Evolutionary conservation across 257 asterid species (phyloP), one percentile per base, ranked within the genome.

Genomic region (Prunella vulgaris): DNA sequence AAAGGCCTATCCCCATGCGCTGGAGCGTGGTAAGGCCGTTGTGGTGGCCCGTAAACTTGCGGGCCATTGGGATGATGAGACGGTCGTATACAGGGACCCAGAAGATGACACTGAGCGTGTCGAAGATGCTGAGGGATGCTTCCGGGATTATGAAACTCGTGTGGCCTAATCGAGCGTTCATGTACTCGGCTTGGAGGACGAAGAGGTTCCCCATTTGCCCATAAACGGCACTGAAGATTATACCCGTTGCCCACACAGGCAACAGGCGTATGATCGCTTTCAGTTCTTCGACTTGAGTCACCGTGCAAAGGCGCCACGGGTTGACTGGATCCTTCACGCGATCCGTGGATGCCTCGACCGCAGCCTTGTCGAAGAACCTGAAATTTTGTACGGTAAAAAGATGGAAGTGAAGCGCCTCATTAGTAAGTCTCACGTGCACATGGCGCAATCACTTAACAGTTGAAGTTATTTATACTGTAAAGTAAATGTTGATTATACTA

Each of bases 341-440:
- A 22, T 84, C 96, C 5, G 80, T 59, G 33, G 74, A 83, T 22
- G 33, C 22, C 74, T 78, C 83, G 24, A 86, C 87, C 8, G 90
- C 85, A 12, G 90, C 90, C 79, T 86, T 84, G 80, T 88, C 95
- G 14, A 88, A 86, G 79, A 86, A 88, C 13, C 95, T 88, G 82
- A 35, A 40, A 69, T 13, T 46, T 24, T 14, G 1, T 42, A 42
- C 17, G 12, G 49, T 42, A 42, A 42, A 42, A 30, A 2, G 33
- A 25, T 25, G 28, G 3, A 25, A 25, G 1, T 25, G 2, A 25
- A 1, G 3, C 3, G 3, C 3, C 28, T 1, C 28, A 25, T 1
- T 1, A 25, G 3, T 1, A 25, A 25, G 2, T 25, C 1, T 25
- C 3, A 25, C 28, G 1, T 25, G 2, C 28, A 25, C 28, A 25